Evolutionary conservation across 371 early-diverging fungal genomes (phyloP).

Genomic region (Funneliformis caledonium): DNA sequence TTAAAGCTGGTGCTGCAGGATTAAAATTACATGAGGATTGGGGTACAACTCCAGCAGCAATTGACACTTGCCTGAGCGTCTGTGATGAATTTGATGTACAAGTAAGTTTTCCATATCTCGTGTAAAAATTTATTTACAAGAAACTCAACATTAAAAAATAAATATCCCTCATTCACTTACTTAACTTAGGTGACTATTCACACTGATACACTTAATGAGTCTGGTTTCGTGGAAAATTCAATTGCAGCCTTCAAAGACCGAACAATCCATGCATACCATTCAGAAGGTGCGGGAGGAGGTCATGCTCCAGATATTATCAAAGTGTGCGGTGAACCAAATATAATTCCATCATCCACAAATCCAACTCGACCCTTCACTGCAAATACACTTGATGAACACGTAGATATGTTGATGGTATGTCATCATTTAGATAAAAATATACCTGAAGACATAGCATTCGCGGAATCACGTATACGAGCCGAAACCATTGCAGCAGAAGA

Average conservation of each 20-base stretch:
- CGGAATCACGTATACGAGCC: constrained; percentile 92
- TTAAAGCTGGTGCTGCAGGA: constrained; percentile 88
- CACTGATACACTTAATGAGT: constrained; percentile 93
- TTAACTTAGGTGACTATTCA: constrained; percentile 77
- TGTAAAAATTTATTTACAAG: neutral
- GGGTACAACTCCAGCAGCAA: constrained; percentile 93
- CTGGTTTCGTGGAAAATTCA: constrained; percentile 92
- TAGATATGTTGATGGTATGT: constrained; percentile 98
- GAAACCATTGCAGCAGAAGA: constrained; percentile 97
- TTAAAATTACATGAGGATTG: constrained; percentile 95
- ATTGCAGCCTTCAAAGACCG: constrained; percentile 85
- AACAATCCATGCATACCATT: constrained; percentile 93
- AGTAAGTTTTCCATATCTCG: constrained; percentile 42
- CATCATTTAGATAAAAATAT: constrained; percentile 91
- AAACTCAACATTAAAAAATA: neutral
- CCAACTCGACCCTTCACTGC: constrained; percentile 90
- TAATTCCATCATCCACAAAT: constrained; percentile 91
- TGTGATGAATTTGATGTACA: constrained; percentile 92
- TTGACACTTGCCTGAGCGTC: constrained; percentile 82
- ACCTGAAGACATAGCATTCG: constrained; percentile 95
- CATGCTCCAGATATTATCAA: constrained; percentile 89
- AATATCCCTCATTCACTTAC: neutral
- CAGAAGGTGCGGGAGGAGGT: constrained; percentile 97
- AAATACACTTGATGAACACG: constrained; percentile 95
- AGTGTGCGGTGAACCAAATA: constrained; percentile 81